Evolutionary conservation across 2,329 filamentous ascomycete genomes (phyloP).

Genomic region (Talaromyces amestolkiae): DNA sequence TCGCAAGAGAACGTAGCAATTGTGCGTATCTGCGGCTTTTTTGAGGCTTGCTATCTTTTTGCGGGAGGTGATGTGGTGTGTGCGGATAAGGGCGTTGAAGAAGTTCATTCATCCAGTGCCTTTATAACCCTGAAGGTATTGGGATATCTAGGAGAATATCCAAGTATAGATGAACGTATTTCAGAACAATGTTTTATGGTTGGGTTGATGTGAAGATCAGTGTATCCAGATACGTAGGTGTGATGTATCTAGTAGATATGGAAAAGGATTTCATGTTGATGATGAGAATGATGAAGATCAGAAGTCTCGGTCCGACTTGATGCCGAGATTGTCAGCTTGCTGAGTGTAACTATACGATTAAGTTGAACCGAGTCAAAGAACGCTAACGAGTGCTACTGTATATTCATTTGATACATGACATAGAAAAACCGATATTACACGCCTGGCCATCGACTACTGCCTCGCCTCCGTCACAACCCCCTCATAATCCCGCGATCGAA

Average conservation of each 20-base stretch:
- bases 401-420: constrained; percentile 19
- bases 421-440: constrained; percentile 14
- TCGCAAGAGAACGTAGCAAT: constrained; percentile 64
- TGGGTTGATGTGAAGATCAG: not conserved
- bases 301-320: constrained; percentile 8
- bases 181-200: no score
- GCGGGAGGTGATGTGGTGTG: constrained; percentile 77
- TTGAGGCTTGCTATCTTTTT: constrained; percentile 69
- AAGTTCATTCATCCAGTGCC: constrained; percentile 23
- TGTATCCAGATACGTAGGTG: not conserved
- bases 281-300: not conserved
- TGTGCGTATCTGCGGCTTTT: constrained; percentile 58
- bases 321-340: not conserved
- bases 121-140: not conserved
- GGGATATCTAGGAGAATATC: no score
- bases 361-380: not conserved
- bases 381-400: constrained; percentile 12
- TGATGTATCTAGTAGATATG: not conserved
- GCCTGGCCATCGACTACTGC: constrained; percentile 27
- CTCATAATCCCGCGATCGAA: constrained; percentile 86
- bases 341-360: not conserved
- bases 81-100: constrained; percentile 66
- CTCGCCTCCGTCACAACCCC: constrained; percentile 73
- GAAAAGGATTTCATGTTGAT: no score
- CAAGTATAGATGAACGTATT: not conserved